Percentiles rank a stretch among this genome's conserved stretches.
Conservation (phyloP, 371 early-diverging fungal genomes). For the Mucor racemosus region DNA sequence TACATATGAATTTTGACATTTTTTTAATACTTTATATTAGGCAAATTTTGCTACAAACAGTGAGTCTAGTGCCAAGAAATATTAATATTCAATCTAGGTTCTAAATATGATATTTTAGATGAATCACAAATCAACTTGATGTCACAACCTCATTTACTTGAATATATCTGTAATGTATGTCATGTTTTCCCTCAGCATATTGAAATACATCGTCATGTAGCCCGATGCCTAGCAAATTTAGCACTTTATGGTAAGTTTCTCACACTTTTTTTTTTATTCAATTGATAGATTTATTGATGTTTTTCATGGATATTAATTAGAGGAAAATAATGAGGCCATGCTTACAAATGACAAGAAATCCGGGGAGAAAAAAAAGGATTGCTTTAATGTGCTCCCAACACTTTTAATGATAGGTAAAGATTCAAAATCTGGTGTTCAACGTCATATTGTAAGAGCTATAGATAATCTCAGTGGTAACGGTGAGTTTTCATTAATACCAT, state of each 20-base stretch:
- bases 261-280: no score
- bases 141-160: conserved; percentile 52
- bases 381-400: conserved; percentile 55
- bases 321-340: conserved; percentile 35
- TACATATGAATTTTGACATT: not conserved
- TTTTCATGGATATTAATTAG: conserved; percentile 4
- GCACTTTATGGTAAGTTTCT: conserved; percentile 55
- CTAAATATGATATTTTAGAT: conserved; percentile 22
- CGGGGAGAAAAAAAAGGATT: conserved; percentile 8
- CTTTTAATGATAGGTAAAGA: conserved; percentile 48
- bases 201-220: conserved; percentile 58
- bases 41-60: conserved; percentile 70
- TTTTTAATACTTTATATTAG: conserved; percentile 8
- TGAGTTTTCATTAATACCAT: conserved; percentile 15
- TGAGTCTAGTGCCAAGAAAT: not conserved
- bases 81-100: not conserved
- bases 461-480: conserved; percentile 48
- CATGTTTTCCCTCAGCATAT: conserved; percentile 13
- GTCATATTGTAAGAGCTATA: conserved; percentile 51
- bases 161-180: conserved; percentile 42
- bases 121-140: conserved; percentile 62
- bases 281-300: not conserved
- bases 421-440: conserved; percentile 37
- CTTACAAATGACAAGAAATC: conserved; percentile 9
- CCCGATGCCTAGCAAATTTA: conserved; percentile 62